These are phyloP conservation scores for Myriangium duriaei DNA, from an alignment of 2,329 filamentous ascomycete species.

Conservation along the genomic window DNA sequence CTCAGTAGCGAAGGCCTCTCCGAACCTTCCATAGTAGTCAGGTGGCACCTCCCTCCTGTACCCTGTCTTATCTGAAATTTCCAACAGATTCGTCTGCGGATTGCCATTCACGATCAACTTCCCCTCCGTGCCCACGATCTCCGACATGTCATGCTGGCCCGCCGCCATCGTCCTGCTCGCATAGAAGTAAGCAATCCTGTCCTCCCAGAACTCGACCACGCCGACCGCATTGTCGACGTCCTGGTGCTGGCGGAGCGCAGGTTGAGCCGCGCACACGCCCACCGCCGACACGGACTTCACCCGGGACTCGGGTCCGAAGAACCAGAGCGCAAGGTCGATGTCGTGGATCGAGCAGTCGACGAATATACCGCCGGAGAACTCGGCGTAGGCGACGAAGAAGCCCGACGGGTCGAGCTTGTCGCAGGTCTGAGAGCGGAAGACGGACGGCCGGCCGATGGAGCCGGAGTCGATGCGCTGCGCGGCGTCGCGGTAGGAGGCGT, in stretches of 20 bases:
- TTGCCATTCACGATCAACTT: slow-evolving; percentile 50
- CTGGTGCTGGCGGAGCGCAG: slow-evolving; percentile 43
- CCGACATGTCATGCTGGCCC: slow-evolving; percentile 54
- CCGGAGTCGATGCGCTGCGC: slow-evolving; percentile 40
- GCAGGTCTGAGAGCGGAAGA: slow-evolving; percentile 54
- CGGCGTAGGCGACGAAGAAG: slow-evolving; percentile 56
- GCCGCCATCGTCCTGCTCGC: slow-evolving; percentile 54
- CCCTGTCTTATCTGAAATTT: slow-evolving; percentile 41
- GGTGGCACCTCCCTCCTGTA: slow-evolving; percentile 48
- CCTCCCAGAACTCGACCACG: slow-evolving; percentile 52
- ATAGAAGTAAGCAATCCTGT: slow-evolving; percentile 53
- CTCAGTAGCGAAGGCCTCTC: slow-evolving; percentile 51
- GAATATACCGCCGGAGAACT: slow-evolving; percentile 55
- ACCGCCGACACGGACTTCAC: slow-evolving; percentile 45
- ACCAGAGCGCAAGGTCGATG: slow-evolving; percentile 54
- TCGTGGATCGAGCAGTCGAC: slow-evolving; percentile 62
- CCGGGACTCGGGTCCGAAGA: slow-evolving; percentile 42
- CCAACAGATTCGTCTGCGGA: slow-evolving; percentile 43
- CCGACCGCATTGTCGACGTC: slow-evolving; percentile 53
- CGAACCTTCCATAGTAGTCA: slow-evolving; percentile 51
- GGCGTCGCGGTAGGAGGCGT: slow-evolving; percentile 51
- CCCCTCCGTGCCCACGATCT: slow-evolving; percentile 54
- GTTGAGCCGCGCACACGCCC: slow-evolving; percentile 48
- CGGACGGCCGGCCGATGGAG: slow-evolving; percentile 45
- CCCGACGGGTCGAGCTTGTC: slow-evolving; percentile 53